A percentile compares a stretch with the other conserved stretches of the same genome.
These are phyloP conservation scores for Cenococcum geophilum DNA, from an alignment of 495 filamentous ascomycete species.

Conservation along the genomic window DNA sequence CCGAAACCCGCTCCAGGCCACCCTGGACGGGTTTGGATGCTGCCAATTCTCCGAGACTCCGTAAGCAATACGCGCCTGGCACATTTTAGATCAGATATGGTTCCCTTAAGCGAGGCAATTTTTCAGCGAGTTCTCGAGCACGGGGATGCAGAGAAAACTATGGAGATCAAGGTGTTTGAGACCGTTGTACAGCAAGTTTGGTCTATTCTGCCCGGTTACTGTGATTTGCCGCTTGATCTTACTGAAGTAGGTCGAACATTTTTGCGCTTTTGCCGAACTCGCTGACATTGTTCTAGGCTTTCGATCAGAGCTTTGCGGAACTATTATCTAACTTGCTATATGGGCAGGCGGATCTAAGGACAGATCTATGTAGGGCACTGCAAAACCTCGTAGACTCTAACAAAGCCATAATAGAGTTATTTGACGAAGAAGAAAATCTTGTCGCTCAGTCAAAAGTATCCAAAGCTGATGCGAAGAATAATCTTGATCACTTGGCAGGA, in stretches of 20 bases:
- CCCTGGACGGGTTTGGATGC: conserved; percentile 85
- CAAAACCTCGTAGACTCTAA: conserved; percentile 87
- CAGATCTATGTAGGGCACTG: conserved; percentile 78
- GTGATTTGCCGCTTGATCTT: conserved; percentile 80
- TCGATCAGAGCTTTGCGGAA: conserved; percentile 89
- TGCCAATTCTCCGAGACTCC: conserved; percentile 80
- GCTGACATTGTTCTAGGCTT: conserved; percentile 20
- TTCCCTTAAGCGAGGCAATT: conserved; percentile 82
- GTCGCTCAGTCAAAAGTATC: conserved; percentile 66
- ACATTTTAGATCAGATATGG: conserved; percentile 79
- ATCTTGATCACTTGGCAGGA: conserved; percentile 66
- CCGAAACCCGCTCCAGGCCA: conserved; percentile 65
- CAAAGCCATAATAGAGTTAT: conserved; percentile 60
- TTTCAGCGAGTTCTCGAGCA: conserved; percentile 83
- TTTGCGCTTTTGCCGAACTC: not conserved
- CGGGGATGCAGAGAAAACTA: conserved; percentile 70
- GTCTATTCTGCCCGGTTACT: conserved; percentile 92
- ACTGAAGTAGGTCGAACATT: conserved; percentile 32
- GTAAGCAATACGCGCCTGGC: conserved; percentile 76
- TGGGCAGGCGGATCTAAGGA: conserved; percentile 77
- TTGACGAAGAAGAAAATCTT: conserved; percentile 53
- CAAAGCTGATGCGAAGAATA: conserved; percentile 65
- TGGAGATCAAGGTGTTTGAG: conserved; percentile 96
- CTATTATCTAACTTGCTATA: conserved; percentile 86
- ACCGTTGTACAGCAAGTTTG: conserved; percentile 93